Conservation (phyloP, 108 stramenopile species). For the Nitzschia inconspicua region DNA sequence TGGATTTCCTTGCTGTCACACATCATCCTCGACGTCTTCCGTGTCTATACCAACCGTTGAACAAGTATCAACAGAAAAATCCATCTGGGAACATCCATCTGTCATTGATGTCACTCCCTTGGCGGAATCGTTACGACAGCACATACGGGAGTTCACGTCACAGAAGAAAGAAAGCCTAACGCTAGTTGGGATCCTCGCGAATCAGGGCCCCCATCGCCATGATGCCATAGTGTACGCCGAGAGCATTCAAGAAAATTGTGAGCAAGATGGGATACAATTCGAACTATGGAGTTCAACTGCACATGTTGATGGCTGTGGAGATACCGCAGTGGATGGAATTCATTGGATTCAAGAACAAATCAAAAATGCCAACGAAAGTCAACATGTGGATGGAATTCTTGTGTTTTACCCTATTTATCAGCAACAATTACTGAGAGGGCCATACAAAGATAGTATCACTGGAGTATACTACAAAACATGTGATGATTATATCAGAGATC, state of each 20-base stretch:
- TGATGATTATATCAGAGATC: constrained; percentile 90
- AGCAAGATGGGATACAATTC: constrained; percentile 82
- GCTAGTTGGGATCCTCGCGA: constrained; percentile 57
- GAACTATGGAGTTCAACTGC: too few species aligned
- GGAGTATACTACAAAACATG: constrained; percentile 78
- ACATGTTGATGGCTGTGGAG: constrained; percentile 45
- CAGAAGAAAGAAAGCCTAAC: constrained; percentile 29
- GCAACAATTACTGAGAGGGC: constrained; percentile 23
- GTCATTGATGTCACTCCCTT: constrained; percentile 46
- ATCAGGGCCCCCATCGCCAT: constrained; percentile 5
- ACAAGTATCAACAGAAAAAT: too few species aligned
- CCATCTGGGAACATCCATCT: too few species aligned
- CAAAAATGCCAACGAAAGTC: constrained; percentile 44
- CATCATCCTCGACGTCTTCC: too few species aligned
- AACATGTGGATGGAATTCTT: constrained; percentile 87
- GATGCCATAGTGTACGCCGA: constrained; percentile 76
- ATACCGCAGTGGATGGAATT: constrained; percentile 20
- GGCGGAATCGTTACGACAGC: constrained; percentile 39
- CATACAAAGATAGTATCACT: constrained; percentile 46
- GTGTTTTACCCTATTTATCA: constrained; percentile 95
- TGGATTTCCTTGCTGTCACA: too few species aligned
- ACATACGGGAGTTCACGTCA: constrained; percentile 46
- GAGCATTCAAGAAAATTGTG: constrained; percentile 70
- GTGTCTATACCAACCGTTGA: too few species aligned
- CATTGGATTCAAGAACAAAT: constrained; percentile 54